Evolutionary conservation across 1,284 basidiomycete genomes (phyloP), one percentile per base, ranked within the genome.

Genomic region (Cutaneotrichosporon mucoides): DNA sequence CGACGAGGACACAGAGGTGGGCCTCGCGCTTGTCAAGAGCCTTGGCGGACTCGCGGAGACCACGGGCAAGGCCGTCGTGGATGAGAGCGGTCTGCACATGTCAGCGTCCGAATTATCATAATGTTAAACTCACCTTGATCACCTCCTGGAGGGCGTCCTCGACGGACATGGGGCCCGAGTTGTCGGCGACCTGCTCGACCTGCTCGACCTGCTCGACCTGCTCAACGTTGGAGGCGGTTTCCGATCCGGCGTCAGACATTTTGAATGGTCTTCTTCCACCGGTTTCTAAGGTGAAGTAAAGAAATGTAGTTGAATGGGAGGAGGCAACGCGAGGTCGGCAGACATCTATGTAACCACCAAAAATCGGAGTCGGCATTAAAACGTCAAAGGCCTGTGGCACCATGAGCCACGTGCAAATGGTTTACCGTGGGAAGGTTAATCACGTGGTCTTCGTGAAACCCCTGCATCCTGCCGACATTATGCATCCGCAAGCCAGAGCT

Each of bases 231-330:
- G 75, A 77, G 66, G 90, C 86, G 80, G 85, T 82, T 54, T 55
- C 45, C 88, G 93, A 91, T 90, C 89, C 91, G 91, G 91, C 91
- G 89, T 94, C 90, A 91, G 92, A 93, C 91, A 93, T 93, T 85
- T 85, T 89, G 43, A 41, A 66, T 73, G 72, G 73, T 66, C 75
- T 76, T 76, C 75, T 67, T 76, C 75, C 73, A 71, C 75, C 72
- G 70, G 48, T 52, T 60, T 53, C 47, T 36, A 36, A 16, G 16
- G 47, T 57, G 56, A 55, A 56, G 44, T 34, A 36, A 33, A n/a
- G 51, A 57, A 50, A 45, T 46, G 41, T 38, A 40, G 40, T 12
- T 40, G 38, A n/a, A 53, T 35, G 7, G n/a, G 43, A 24, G 24
- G 24, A 24, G 24, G 24, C 24, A 24, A 24, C 24, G 24, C 24